Percentiles rank a stretch among this genome's conserved stretches.
These are phyloP conservation scores for Filobasidium floriforme DNA, from an alignment of 768 basidiomycete genomes.

Conservation along the genomic window DNA sequence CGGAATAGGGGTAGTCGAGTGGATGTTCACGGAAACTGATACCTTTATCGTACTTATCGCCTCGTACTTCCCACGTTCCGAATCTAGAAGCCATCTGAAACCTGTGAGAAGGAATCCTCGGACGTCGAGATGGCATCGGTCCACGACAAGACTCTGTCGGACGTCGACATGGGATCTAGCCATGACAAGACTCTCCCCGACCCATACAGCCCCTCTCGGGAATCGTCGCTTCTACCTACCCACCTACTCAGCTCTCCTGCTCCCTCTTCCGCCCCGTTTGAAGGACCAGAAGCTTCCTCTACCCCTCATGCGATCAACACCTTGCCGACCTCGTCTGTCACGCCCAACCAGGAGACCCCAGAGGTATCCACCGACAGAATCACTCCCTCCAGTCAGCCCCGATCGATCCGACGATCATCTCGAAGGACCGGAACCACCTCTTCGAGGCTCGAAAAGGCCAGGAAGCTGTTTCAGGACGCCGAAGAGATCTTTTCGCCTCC, in stretches of 20 bases:
- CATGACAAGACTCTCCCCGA: neutral
- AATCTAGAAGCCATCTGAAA: no score
- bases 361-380: neutral
- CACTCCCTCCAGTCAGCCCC: neutral
- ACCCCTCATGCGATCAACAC: neutral
- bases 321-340: neutral
- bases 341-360: neutral
- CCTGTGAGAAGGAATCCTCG: no score
- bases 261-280: no score
- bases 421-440: slow-evolving; percentile 3
- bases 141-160: neutral
- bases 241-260: neutral
- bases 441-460: neutral
- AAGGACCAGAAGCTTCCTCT: neutral
- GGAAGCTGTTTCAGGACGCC: neutral
- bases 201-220: neutral
- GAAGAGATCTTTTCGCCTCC: neutral
- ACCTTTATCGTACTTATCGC: no score
- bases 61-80: no score
- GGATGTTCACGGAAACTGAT: no score
- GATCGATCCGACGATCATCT: neutral
- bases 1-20: no score
- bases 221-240: neutral
- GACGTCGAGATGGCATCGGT: neutral
- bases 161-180: neutral